A percentile compares a stretch with the other conserved stretches of the same genome.
Evolutionary conservation across 2,329 filamentous ascomycete genomes (phyloP).

Genomic region (Rhexocercosporidium sp.): DNA sequence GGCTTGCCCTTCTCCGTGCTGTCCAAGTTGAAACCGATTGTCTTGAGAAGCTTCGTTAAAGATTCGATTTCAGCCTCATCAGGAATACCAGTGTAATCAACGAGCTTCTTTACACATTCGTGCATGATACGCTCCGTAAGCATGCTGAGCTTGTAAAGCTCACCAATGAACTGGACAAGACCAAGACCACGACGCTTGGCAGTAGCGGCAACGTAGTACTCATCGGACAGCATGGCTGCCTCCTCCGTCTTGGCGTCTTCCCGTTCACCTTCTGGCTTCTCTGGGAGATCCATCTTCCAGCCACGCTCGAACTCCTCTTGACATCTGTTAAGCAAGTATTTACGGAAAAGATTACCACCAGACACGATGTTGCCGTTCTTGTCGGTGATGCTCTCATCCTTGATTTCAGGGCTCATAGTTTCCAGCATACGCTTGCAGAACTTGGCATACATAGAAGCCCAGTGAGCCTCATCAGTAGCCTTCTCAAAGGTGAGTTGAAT

Average conservation of each 20-base stretch:
- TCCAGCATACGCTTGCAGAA: conserved; percentile 98
- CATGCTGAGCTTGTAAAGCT: conserved; percentile 98
- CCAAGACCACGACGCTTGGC: conserved; percentile 96
- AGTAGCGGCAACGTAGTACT: conserved; percentile 92
- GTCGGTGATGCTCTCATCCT: conserved; percentile 93
- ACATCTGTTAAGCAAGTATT: conserved; percentile 97
- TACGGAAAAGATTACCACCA: conserved; percentile 94
- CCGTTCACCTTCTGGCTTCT: conserved; percentile 71
- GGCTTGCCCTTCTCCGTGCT: conserved; percentile 78
- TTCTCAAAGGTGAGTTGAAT: conserved; percentile 99
- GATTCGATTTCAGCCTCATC: conserved; percentile 98
- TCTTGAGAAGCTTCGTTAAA: conserved; percentile 88
- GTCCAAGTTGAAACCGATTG: conserved; percentile 89
- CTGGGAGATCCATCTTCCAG: conserved; percentile 88
- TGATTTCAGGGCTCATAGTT: conserved; percentile 92
- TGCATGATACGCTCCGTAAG: conserved; percentile 99
- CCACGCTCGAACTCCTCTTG: conserved; percentile 99
- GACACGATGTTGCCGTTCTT: conserved; percentile 87
- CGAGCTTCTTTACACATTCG: conserved; percentile 95
- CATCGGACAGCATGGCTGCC: conserved; percentile 85
- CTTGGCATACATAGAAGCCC: conserved; percentile 98
- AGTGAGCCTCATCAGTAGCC: conserved; percentile 97
- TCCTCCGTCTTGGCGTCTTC: conserved; percentile 66
- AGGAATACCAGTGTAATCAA: conserved; percentile 91
- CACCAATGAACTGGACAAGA: conserved; percentile 98